phyloP scores from a whole-genome alignment of 805 yeast genomes.

The Metschnikowia shivogae region DNA sequence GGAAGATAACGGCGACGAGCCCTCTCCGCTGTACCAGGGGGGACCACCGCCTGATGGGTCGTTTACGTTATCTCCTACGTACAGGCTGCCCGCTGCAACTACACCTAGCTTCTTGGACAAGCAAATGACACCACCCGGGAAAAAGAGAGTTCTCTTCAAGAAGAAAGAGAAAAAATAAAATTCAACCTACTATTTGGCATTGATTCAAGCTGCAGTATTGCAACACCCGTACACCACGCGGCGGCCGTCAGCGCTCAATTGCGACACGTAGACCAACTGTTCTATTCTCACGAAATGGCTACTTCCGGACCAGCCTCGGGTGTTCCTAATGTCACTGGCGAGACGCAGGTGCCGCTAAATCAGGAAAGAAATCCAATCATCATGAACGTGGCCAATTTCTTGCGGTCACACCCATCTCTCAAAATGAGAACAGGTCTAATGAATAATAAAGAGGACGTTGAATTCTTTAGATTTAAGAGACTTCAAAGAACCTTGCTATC shows the following conservation, averaged over 20 bases:
- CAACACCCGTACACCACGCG: slow-evolving; percentile 2
- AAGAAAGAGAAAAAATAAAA: slow-evolving; percentile 8
- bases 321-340: slow-evolving; percentile 8
- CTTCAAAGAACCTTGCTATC: slow-evolving; percentile 72
- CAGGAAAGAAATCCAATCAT: slow-evolving; percentile 48
- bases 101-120: slow-evolving; percentile 9
- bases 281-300: slow-evolving; percentile 8
- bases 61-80: not conserved
- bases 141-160: slow-evolving; percentile 7
- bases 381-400: slow-evolving; percentile 62
- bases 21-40: slow-evolving; percentile 21
- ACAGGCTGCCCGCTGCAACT: slow-evolving; percentile 8
- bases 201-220: no score
- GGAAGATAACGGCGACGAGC: slow-evolving; percentile 17
- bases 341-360: slow-evolving; percentile 15
- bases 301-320: slow-evolving; percentile 9
- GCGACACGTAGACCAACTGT: slow-evolving; percentile 3
- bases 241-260: not conserved
- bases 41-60: not conserved
- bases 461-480: slow-evolving; percentile 85
- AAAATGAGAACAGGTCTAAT: slow-evolving; percentile 82
- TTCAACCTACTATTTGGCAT: no score
- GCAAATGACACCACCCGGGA: slow-evolving; percentile 7
- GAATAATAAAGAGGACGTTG: slow-evolving; percentile 62
- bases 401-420: slow-evolving; percentile 61